Evolutionary conservation across 2,329 filamentous ascomycete genomes (phyloP).

Genomic region (Phialophora macrospora): DNA sequence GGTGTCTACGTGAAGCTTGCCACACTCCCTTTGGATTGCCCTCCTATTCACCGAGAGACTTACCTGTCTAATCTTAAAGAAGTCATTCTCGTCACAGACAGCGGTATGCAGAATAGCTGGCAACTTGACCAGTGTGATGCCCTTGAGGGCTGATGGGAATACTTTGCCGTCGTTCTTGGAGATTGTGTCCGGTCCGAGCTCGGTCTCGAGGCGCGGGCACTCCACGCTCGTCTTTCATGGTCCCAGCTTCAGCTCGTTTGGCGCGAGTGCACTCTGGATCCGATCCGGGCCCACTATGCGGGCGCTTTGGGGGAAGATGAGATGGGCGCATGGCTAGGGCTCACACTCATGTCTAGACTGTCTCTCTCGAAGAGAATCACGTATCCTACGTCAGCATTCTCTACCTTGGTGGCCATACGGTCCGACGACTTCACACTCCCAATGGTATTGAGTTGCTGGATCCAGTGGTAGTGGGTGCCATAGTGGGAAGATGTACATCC

Average conservation of each 20-base stretch:
- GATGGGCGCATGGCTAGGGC: background rate
- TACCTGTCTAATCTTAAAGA: background rate
- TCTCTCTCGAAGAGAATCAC: background rate
- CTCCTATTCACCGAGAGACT: background rate
- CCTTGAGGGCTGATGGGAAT: background rate
- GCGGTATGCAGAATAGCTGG: background rate
- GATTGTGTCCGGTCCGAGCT: background rate
- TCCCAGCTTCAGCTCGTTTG: background rate
- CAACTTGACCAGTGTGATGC: background rate
- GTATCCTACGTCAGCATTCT: background rate
- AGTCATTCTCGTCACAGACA: background rate
- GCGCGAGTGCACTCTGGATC: background rate
- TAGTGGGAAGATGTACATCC: background rate
- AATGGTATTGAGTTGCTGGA: background rate
- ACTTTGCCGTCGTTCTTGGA: background rate
- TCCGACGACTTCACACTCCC: background rate
- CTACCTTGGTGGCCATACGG: background rate
- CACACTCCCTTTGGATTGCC: background rate
- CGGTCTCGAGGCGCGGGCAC: background rate
- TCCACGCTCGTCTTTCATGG: background rate
- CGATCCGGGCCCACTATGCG: background rate
- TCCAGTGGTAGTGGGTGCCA: background rate
- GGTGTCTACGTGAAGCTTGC: background rate
- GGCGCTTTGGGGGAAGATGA: background rate
- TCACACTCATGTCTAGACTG: background rate